Evolutionary conservation across 305 asterid species (phyloP).

Genomic region (Euphrasia arctica): DNA sequence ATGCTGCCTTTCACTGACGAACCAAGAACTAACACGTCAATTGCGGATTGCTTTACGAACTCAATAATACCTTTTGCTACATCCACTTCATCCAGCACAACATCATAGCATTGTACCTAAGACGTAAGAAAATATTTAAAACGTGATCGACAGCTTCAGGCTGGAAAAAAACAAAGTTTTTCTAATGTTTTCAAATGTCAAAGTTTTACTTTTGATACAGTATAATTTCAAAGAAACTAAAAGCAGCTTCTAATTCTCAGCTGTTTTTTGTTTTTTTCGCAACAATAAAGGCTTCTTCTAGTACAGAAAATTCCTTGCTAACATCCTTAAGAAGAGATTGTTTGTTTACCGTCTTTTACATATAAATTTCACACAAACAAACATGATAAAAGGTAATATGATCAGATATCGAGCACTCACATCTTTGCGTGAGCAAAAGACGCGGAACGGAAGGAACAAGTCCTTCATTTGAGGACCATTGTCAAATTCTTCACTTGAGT

Average conservation of each 20-base stretch:
- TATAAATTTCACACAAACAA: background rate
- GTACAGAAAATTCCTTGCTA: background rate
- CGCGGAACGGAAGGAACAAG: constrained; percentile 68
- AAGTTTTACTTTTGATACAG: too few relatives aligned
- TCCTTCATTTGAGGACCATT: constrained; percentile 51
- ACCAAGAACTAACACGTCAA: constrained; percentile 77
- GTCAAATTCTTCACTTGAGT: constrained; percentile 31
- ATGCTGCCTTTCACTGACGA: constrained; percentile 66
- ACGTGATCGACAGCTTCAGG: background rate
- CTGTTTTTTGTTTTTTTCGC: background rate
- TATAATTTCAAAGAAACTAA: too few relatives aligned
- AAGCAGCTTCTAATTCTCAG: too few relatives aligned
- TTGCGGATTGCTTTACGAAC: constrained; percentile 57
- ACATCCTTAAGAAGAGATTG: background rate
- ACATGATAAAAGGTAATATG: background rate
- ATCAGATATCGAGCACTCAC: constrained; percentile 32
- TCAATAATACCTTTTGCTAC: constrained; percentile 62
- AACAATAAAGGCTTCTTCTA: background rate
- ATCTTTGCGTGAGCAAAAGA: constrained; percentile 68
- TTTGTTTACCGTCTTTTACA: too few relatives aligned
- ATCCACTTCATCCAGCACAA: constrained; percentile 71
- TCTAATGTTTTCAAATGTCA: background rate
- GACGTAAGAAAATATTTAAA: constrained; percentile 19
- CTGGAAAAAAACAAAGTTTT: background rate
- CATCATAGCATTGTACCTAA: constrained; percentile 73